phyloP scores from a whole-genome alignment of 2,329 filamentous ascomycete species.

The Fusarium nurragi region DNA sequence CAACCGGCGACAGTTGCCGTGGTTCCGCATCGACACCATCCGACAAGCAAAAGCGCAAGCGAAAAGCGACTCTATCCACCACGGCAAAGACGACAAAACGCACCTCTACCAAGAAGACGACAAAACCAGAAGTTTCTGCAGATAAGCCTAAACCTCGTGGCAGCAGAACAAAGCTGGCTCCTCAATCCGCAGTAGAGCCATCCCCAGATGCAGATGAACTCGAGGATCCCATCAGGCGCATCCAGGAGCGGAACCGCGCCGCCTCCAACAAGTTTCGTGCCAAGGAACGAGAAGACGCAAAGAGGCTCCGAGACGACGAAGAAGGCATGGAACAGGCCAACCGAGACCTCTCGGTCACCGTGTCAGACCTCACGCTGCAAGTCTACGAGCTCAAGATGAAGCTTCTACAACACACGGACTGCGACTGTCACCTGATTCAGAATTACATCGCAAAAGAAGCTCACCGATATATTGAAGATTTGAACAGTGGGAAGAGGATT shows the following conservation, averaged over 20 bases:
- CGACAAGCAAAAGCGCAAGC: neutral
- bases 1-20: neutral
- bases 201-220: neutral
- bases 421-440: conserved; percentile 39
- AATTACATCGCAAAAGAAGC: conserved; percentile 37
- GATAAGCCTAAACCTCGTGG: neutral
- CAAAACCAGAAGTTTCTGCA: accelerated
- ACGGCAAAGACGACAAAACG: neutral
- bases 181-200: neutral
- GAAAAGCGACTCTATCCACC: accelerated
- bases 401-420: conserved; percentile 38
- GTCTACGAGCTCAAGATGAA: conserved; percentile 39
- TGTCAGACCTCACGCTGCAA: conserved; percentile 30
- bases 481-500: neutral
- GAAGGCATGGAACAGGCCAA: conserved; percentile 30
- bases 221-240: neutral
- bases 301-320: conserved; percentile 26
- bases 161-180: neutral
- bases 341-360: conserved; percentile 9
- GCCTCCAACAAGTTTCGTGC: conserved; percentile 42
- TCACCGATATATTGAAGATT: conserved; percentile 16
- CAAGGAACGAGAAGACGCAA: conserved; percentile 34
- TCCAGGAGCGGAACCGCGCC: conserved; percentile 37
- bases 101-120: neutral
- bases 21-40: neutral